Percentiles rank a stretch among this genome's conserved stretches.
phyloP scores from a whole-genome alignment of 306 rosid genomes.

The Cajanus cajan region DNA sequence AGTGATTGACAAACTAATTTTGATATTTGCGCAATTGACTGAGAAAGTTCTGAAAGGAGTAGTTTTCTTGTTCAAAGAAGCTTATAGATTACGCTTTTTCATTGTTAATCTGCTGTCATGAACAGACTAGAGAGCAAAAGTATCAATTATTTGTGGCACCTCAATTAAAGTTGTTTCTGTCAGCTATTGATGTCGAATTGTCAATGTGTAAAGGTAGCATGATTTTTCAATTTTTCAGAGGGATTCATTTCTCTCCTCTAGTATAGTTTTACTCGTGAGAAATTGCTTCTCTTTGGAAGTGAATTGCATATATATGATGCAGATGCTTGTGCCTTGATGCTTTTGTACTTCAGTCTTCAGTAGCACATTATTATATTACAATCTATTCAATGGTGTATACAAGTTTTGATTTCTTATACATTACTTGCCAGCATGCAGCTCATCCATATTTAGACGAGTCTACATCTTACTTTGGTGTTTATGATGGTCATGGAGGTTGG shows the following conservation, averaged over 20 bases:
- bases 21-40: slow-evolving; percentile 16
- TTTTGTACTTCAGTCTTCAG: not conserved
- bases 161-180: not conserved
- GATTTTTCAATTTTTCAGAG: not conserved
- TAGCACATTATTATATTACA: not conserved
- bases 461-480: slow-evolving; percentile 93
- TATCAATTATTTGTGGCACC: not conserved
- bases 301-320: not conserved
- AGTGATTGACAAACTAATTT: not conserved
- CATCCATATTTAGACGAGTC: slow-evolving; percentile 69
- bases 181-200: slow-evolving; percentile 3
- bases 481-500: slow-evolving; percentile 98
- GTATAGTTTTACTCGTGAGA: not conserved
- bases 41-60: slow-evolving; percentile 4
- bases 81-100: not conserved
- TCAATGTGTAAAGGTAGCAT: not conserved
- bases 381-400: not conserved
- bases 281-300: slow-evolving; percentile 24
- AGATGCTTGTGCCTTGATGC: slow-evolving; percentile 27
- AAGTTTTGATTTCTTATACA: slow-evolving; percentile 18
- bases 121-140: not conserved
- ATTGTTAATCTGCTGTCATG: slow-evolving; percentile 5
- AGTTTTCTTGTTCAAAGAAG: not conserved
- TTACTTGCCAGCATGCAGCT: slow-evolving; percentile 86
- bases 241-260: not conserved